Percentiles rank a stretch among this genome's conserved stretches.
Conservation (phyloP, 2,329 filamentous ascomycete genomes). For the Setomelanomma holmii region DNA sequence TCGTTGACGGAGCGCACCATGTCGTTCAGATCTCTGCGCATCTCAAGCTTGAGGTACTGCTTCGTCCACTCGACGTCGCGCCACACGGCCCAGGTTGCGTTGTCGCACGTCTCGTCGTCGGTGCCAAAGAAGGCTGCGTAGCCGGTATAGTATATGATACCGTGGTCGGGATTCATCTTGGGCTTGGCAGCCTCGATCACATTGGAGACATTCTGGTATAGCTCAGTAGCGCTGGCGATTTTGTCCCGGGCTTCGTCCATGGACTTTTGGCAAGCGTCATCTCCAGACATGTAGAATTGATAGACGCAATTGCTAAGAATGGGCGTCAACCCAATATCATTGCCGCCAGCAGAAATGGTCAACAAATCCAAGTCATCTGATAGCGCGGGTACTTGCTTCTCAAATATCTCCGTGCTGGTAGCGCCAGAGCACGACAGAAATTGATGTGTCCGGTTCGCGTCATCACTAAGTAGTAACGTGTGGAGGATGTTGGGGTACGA, state of each 20-base stretch:
- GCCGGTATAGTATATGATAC: constrained; percentile 38
- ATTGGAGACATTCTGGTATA: constrained; percentile 26
- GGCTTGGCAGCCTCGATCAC: constrained; percentile 28
- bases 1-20: constrained; percentile 35
- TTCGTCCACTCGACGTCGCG: constrained; percentile 24
- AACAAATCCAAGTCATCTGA: constrained; percentile 30
- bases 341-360: constrained; percentile 42
- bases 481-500: constrained; percentile 39
- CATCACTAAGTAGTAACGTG: constrained; percentile 15
- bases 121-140: constrained; percentile 42
- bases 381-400: constrained; percentile 31
- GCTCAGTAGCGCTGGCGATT: constrained; percentile 22
- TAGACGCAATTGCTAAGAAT: constrained; percentile 41
- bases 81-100: constrained; percentile 42
- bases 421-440: constrained; percentile 42
- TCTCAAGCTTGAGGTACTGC: constrained; percentile 33
- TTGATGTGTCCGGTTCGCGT: constrained; percentile 26
- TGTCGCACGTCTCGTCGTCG: constrained; percentile 32
- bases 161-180: constrained; percentile 28
- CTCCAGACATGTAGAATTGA: constrained; percentile 36
- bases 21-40: constrained; percentile 33
- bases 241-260: constrained; percentile 25
- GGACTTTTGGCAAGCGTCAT: constrained; percentile 29
- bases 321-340: constrained; percentile 37
- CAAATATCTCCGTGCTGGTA: constrained; percentile 30